A percentile compares a stretch with the other conserved stretches of the same genome.
Conservation (phyloP, 805 yeast species). For the Saccharomyces jurei region DNA sequence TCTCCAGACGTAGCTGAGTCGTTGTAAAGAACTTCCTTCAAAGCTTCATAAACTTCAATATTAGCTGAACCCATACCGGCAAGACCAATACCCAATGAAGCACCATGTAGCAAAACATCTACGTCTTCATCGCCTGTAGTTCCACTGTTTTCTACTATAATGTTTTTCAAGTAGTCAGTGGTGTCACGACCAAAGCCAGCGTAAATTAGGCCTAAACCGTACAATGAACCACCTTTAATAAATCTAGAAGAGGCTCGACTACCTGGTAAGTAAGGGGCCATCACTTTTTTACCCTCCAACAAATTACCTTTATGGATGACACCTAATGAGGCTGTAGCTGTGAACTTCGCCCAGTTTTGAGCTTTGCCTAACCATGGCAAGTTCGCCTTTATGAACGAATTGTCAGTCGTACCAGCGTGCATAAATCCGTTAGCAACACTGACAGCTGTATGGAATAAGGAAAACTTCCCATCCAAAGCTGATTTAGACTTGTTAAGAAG, state of each 20-base stretch:
- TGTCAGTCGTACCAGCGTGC: slow-evolving; percentile 95
- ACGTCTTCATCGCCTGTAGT: slow-evolving; percentile 57
- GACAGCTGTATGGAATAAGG: slow-evolving; percentile 92
- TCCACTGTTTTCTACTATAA: slow-evolving; percentile 54
- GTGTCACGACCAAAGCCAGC: slow-evolving; percentile 94
- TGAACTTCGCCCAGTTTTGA: slow-evolving; percentile 95
- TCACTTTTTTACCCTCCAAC: slow-evolving; percentile 77
- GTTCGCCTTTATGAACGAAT: slow-evolving; percentile 81
- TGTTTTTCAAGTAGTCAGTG: slow-evolving; percentile 66
- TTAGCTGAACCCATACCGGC: slow-evolving; percentile 92
- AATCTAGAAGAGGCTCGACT: slow-evolving; percentile 60
- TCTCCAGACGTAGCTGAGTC: slow-evolving; percentile 94
- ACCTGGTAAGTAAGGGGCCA: slow-evolving; percentile 89
- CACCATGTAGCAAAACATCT: slow-evolving; percentile 90
- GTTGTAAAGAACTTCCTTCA: slow-evolving; percentile 74
- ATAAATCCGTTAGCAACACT: slow-evolving; percentile 90
- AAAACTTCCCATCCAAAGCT: slow-evolving; percentile 80
- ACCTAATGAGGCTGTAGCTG: slow-evolving; percentile 96
- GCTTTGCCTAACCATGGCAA: slow-evolving; percentile 96
- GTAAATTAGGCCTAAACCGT: slow-evolving; percentile 85
- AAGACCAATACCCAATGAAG: slow-evolving; percentile 88
- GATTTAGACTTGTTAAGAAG: slow-evolving; percentile 76
- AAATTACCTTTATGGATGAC: slow-evolving; percentile 93
- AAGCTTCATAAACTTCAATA: slow-evolving; percentile 65
- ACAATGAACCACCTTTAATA: slow-evolving; percentile 92